Evolutionary conservation across 2,329 filamentous ascomycete species (phyloP), one percentile per base, ranked within the genome.

Genomic region (Tolypocladium cylindrosporum): DNA sequence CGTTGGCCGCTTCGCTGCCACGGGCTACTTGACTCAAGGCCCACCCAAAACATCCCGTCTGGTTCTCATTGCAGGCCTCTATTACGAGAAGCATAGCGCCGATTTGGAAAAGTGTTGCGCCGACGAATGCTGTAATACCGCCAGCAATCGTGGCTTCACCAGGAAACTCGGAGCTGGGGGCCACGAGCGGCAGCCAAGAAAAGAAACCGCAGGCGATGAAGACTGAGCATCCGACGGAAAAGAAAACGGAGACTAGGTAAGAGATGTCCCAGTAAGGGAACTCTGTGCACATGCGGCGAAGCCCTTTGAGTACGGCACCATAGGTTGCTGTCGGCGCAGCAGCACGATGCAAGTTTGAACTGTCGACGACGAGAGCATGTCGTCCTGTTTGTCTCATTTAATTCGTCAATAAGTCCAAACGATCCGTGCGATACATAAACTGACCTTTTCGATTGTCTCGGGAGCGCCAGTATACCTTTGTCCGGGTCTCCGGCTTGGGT

Each of bases 1-100:
- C 41, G n/a, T 21, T 21, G 41, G 8, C 9, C 7, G 8, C 41
- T 21, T 43, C 41, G 41, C 10, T 21, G 4, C n/a, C 9, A 9
- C 3, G 9, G 13, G 11, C 1, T 7, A 45, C 9, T 45, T 45
- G 10, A 1, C 27, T 4, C 6, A 45, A 11, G 6, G 42, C 42
- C 42, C 42, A 45, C 1, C 42, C 42, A 21, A 45, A 45, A 10
- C 42, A 45, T 14, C 42, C 42, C 10, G 42, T 13, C 80, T 77
- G 71, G 61, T 83, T 79, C 62, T 81, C 79, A 66, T 86, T 86
- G 42, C 83, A 72, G 3, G 82, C 81, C 65, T 87, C 84, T 11
- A 84, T 68, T 63, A 85, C 72, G n/a, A 86, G 70, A 1, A 85
- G 66, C 4, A 85, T 62, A 58, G 79, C 80, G 1, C 82, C 83